Conservation (phyloP, 768 basidiomycete species). For the Psilocybe sp. region DNA sequence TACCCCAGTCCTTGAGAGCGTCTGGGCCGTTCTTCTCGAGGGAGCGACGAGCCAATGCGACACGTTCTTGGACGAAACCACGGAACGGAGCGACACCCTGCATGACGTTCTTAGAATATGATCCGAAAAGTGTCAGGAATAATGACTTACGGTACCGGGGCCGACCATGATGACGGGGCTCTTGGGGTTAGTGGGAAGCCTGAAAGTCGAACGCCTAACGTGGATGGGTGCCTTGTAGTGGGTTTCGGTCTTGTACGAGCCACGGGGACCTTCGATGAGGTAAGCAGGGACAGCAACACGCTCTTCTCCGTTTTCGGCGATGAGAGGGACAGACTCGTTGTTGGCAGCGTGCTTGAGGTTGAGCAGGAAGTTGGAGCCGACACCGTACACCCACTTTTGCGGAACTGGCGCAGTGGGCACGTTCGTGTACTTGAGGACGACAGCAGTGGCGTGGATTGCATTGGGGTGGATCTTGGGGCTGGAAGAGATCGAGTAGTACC, state of each 20-base stretch:
- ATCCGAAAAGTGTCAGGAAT: background rate
- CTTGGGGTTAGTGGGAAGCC: constrained; percentile 96
- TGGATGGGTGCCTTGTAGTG: constrained; percentile 89
- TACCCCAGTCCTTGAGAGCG: constrained; percentile 93
- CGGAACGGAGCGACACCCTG: constrained; percentile 99
- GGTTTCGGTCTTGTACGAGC: constrained; percentile 69
- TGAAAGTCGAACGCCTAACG: constrained; percentile 94
- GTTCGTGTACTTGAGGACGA: constrained; percentile 91
- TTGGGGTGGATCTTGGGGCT: constrained; percentile 90
- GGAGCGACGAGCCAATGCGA: constrained; percentile 91
- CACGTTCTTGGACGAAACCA: constrained; percentile 96
- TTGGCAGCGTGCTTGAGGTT: constrained; percentile 82
- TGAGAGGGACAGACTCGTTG: constrained; percentile 50
- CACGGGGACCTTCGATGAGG: constrained; percentile 87
- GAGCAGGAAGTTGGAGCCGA: constrained; percentile 93
- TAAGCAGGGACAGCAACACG: constrained; percentile 61
- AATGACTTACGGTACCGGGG: constrained; percentile 84
- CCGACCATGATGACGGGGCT: constrained; percentile 99
- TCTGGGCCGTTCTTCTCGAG: constrained; percentile 94
- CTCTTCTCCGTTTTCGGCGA: constrained; percentile 32
- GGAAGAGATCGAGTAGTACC: constrained; percentile 98
- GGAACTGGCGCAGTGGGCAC: constrained; percentile 47
- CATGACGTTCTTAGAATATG: constrained; percentile 6
- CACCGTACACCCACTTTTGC: constrained; percentile 77
- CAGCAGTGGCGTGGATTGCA: constrained; percentile 90